Evolutionary conservation across 1,284 basidiomycete genomes (phyloP), one percentile per base, ranked within the genome.

Genomic region (Sporisorium exsertum): DNA sequence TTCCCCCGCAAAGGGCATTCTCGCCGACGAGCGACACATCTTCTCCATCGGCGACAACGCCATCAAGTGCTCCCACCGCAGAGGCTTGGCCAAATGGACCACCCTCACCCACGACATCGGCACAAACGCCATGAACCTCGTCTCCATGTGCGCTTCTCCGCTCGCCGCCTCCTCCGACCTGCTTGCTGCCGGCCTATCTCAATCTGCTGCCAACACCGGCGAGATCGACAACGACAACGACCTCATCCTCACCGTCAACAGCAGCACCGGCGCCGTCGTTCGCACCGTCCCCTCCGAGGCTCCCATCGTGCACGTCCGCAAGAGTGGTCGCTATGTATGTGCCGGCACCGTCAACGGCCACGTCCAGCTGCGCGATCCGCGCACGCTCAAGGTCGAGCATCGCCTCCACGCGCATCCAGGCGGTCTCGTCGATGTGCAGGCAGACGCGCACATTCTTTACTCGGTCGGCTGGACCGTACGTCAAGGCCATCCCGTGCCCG

Each of bases 401-500:
- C 55, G 76, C 10, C 68, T 85, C 16, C 72, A 80, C 22, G 83
- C 83, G 10, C 84, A 85, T 64, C 82, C 84, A n/a, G 84, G 84
- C 45, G 84, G 84, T 3, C 64, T 85, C 18, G 77, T 85, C 60
- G 84, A 84, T 52, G 67, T 85, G 27, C 81, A 84, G 54, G 79
- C 80, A 16, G 83, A 85, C 32, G 80, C 79, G 26, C 76, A 84
- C 64, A 64, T 81, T 33, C 55, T 85, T 51, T 85, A 82, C 64
- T 80, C 73, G 42, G 77, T 84, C 43, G 84, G 84, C 15, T 85
- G 83, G 83, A 82, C 84, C 15, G 71, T 85, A n/a, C 74, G 84
- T 46, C 93, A 94, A 86, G 92, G 93, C 22, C 92, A 93, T 50
- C 94, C 95, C 1, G 90, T 93, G 56, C 92, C 94, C 0, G 96